phyloP scores from a whole-genome alignment of 768 basidiomycete genomes.

The Lactifluus subvellereus region DNA sequence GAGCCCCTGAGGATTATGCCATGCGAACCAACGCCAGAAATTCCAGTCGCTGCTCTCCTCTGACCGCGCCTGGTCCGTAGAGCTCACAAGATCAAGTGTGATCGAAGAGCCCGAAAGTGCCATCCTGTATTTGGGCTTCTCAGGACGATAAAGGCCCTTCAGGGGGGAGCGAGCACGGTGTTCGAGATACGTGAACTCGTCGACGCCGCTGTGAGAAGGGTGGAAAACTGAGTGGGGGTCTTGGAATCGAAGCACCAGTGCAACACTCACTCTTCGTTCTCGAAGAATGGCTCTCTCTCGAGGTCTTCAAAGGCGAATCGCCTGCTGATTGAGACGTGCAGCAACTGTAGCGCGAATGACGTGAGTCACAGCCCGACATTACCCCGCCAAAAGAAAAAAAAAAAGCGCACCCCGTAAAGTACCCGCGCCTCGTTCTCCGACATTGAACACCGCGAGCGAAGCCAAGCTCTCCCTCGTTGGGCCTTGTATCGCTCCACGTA shows the following conservation, averaged over 20 bases:
- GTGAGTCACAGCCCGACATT: background rate
- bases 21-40: constrained; percentile 24
- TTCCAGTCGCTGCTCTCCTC: constrained; percentile 10
- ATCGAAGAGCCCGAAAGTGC: background rate
- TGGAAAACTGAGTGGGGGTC: background rate
- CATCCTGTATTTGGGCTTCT: constrained; percentile 22
- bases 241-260: background rate
- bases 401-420: constrained; percentile 20
- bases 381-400: background rate
- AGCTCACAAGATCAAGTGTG: constrained; percentile 18
- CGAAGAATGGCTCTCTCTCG: constrained; percentile 20
- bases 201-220: constrained; percentile 9
- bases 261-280: constrained; percentile 17
- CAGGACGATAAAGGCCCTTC: constrained; percentile 22
- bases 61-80: constrained; percentile 13
- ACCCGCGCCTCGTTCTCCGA: constrained; percentile 14
- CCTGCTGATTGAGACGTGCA: constrained; percentile 17
- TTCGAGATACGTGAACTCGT: constrained; percentile 20
- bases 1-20: constrained; percentile 23
- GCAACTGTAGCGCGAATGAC: constrained; percentile 1
- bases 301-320: constrained; percentile 23
- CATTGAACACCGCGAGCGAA: constrained; percentile 15
- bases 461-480: constrained; percentile 16
- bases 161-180: constrained; percentile 13
- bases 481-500: constrained; percentile 17